phyloP scores from a whole-genome alignment of 2,329 filamentous ascomycete species.

The Zymoseptoria crescenta region DNA sequence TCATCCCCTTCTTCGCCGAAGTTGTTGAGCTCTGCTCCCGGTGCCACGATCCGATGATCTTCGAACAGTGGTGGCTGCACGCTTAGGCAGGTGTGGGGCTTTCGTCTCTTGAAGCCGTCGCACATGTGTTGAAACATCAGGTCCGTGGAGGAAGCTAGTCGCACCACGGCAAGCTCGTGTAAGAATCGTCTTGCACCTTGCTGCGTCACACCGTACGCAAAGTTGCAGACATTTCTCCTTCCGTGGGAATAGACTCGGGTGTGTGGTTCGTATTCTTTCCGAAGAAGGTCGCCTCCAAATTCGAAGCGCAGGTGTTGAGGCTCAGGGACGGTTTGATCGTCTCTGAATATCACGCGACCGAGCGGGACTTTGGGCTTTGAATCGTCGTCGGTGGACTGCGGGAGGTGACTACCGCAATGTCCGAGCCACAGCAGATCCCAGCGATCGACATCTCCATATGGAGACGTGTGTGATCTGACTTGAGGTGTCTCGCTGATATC shows the following conservation, averaged over 20 bases:
- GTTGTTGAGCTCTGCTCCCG: slow-evolving; percentile 25
- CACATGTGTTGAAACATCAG: slow-evolving; percentile 27
- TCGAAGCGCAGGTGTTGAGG: slow-evolving; percentile 16
- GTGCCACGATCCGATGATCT: slow-evolving; percentile 38
- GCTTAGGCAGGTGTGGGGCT: slow-evolving; percentile 35
- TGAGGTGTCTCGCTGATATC: slow-evolving; percentile 7
- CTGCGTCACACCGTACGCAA: slow-evolving; percentile 42
- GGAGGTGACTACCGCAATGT: slow-evolving; percentile 20
- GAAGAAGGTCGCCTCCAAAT: slow-evolving; percentile 15
- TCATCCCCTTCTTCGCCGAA: slow-evolving; percentile 33
- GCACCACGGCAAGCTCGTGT: slow-evolving; percentile 38
- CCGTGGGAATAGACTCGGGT: slow-evolving; percentile 40
- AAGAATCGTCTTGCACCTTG: slow-evolving; percentile 39
- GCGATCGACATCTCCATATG: slow-evolving; percentile 32
- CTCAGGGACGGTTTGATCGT: slow-evolving; percentile 18
- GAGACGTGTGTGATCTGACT: slow-evolving; percentile 17
- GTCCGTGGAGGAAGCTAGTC: slow-evolving; percentile 33
- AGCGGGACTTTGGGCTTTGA: slow-evolving; percentile 5
- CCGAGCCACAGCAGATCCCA: slow-evolving; percentile 33
- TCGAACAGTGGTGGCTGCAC: slow-evolving; percentile 41
- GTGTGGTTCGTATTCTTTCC: slow-evolving; percentile 25
- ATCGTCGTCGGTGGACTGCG: not conserved
- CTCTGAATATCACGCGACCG: slow-evolving; percentile 12
- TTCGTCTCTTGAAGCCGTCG: slow-evolving; percentile 22
- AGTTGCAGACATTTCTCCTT: slow-evolving; percentile 35